These are phyloP conservation scores for Yamadazyma sp. DNA, from an alignment of 1,139 yeast species.

Conservation along the genomic window DNA sequence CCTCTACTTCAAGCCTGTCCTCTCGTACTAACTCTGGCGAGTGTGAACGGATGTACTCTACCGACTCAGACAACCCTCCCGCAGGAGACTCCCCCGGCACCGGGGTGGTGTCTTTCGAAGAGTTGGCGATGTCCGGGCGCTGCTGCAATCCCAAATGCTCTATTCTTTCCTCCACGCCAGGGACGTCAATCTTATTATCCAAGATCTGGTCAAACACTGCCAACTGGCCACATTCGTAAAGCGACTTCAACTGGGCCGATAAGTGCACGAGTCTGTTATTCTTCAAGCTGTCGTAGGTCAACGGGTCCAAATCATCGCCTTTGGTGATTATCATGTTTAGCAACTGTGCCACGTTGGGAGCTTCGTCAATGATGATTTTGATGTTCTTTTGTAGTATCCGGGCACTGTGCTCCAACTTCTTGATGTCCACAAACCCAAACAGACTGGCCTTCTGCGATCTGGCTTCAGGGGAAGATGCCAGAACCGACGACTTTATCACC, in stretches of 20 bases:
- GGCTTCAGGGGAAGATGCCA: too few relatives aligned
- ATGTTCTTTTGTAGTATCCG: slow-evolving; percentile 52
- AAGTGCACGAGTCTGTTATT: slow-evolving; percentile 56
- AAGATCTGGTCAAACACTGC: slow-evolving; percentile 48
- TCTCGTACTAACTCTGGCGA: background rate
- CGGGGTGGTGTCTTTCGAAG: background rate
- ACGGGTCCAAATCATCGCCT: slow-evolving; percentile 26
- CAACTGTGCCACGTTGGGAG: slow-evolving; percentile 52
- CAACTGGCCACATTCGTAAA: slow-evolving; percentile 48
- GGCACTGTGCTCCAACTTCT: slow-evolving; percentile 42
- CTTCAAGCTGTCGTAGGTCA: slow-evolving; percentile 48
- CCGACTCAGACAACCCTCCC: too few relatives aligned
- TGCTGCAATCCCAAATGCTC: background rate
- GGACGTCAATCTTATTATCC: slow-evolving; percentile 17
- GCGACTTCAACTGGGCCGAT: slow-evolving; percentile 59
- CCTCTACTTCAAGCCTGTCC: too few relatives aligned
- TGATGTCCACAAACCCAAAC: slow-evolving; percentile 39
- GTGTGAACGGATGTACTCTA: background rate
- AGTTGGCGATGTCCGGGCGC: background rate
- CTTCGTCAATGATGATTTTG: slow-evolving; percentile 48
- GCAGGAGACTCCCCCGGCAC: background rate
- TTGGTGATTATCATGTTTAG: slow-evolving; percentile 25
- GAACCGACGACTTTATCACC: too few relatives aligned
- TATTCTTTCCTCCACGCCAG: background rate
- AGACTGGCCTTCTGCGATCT: background rate